These are phyloP conservation scores for Ophiocordyceps camponoti-leonardi DNA, from an alignment of 2,329 filamentous ascomycete genomes.

Conservation along the genomic window DNA sequence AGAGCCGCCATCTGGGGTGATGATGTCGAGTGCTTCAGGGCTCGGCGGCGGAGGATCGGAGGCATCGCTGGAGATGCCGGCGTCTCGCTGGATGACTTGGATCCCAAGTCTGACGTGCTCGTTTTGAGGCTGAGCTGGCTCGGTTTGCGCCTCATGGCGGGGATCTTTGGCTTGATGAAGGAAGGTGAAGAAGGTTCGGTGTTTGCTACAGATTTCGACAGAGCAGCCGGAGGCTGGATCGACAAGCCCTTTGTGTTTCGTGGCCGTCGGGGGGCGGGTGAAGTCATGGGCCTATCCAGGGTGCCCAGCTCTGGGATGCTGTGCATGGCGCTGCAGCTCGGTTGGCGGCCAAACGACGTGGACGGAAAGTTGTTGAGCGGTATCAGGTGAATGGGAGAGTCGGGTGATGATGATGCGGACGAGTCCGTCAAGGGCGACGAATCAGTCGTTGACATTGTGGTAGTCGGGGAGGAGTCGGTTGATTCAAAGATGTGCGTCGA, in stretches of 20 bases:
- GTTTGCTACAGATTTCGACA: conserved; percentile 26
- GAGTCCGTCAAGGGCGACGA: conserved; percentile 80
- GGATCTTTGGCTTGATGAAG: conserved; percentile 66
- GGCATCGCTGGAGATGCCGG: conserved; percentile 37
- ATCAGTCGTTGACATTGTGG: conserved; percentile 81
- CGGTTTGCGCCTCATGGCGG: conserved; percentile 54
- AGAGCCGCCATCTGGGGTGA: conserved; percentile 48
- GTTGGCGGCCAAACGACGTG: conserved; percentile 33
- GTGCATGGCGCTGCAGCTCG: conserved; percentile 17
- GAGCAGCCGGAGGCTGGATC: conserved; percentile 45
- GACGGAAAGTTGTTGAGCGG: conserved; percentile 53
- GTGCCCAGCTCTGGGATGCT: conserved; percentile 23
- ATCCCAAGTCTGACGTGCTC: conserved; percentile 37
- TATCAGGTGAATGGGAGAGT: conserved; percentile 64
- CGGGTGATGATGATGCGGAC: conserved; percentile 81
- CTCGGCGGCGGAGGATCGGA: conserved; percentile 42
- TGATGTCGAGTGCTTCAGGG: conserved; percentile 50
- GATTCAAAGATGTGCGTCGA: conserved; percentile 68
- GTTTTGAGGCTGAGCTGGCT: conserved; percentile 68
- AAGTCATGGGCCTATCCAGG: conserved; percentile 45
- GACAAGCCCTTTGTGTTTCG: conserved; percentile 75
- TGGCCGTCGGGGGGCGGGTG: conserved; percentile 51
- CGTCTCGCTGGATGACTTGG: conserved; percentile 31
- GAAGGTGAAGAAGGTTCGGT: conserved; percentile 56
- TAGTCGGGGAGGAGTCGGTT: conserved; percentile 87